These are phyloP conservation scores for Malus hybrid DNA, from an alignment of 331 rosid species.

Conservation along the genomic window DNA sequence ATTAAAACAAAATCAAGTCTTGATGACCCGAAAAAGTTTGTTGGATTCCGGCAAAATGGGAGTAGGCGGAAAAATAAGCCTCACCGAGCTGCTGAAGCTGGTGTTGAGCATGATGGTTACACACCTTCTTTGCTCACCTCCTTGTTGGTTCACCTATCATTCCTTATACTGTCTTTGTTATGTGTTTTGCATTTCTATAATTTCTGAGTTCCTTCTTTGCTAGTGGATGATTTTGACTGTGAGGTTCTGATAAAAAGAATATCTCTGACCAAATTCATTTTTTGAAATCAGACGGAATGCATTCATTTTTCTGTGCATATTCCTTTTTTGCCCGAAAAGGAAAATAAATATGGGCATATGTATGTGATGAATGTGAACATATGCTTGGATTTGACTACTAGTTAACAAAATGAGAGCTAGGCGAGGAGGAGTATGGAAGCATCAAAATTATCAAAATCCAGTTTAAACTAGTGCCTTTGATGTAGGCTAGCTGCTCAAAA, in stretches of 20 bases:
- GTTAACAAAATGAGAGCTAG: not conserved
- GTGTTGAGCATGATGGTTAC: not conserved
- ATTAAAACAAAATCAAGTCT: no score
- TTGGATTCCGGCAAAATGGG: no score
- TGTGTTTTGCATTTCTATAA: slow-evolving; percentile 14
- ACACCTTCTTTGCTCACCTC: slow-evolving; percentile 17
- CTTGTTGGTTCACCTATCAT: slow-evolving; percentile 13
- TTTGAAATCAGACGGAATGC: not conserved
- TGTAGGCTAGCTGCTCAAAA: not conserved
- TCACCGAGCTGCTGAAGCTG: no score
- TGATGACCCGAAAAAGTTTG: no score
- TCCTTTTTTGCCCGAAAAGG: not conserved
- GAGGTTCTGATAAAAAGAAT: slow-evolving; percentile 10
- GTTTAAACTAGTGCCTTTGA: not conserved
- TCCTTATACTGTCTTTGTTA: slow-evolving; percentile 2
- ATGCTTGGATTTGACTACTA: not conserved
- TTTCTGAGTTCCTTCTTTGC: slow-evolving; percentile 17
- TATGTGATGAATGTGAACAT: not conserved
- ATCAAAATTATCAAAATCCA: not conserved
- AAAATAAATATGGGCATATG: not conserved
- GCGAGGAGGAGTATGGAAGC: not conserved
- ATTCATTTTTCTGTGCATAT: not conserved
- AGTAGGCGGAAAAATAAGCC: no score
- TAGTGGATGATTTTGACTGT: slow-evolving; percentile 19
- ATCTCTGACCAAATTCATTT: not conserved